Percentiles rank a stretch among this genome's conserved stretches.
Conservation (phyloP, 2,329 filamentous ascomycete species). For the Pestalotiopsis sp. region DNA sequence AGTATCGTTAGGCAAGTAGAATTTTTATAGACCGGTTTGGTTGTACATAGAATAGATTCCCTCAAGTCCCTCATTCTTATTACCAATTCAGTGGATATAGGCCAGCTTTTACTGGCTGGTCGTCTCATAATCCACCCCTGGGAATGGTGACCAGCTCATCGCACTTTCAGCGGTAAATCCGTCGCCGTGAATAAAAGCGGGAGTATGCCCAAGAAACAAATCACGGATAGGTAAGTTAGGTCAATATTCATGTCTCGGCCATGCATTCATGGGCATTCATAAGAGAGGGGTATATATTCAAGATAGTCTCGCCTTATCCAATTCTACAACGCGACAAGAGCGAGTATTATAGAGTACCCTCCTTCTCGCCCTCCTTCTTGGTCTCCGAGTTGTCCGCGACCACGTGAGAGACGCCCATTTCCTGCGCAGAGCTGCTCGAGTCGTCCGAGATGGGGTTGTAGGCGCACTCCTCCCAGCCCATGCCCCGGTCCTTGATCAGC, state of each 20-base stretch:
- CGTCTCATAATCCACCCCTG: no score
- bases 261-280: background rate
- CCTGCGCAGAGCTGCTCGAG: background rate
- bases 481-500: background rate
- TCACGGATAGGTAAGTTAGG: no score
- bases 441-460: background rate
- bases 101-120: no score
- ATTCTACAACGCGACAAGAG: background rate
- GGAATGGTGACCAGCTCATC: no score
- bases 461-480: constrained; percentile 9
- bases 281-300: background rate
- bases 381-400: background rate
- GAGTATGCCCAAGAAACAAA: no score
- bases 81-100: no score
- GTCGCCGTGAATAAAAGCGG: no score
- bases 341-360: background rate
- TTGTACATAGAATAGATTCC: no score
- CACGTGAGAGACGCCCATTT: constrained; percentile 1
- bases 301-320: background rate
- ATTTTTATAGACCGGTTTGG: no score
- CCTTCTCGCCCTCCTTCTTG: background rate
- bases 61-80: no score
- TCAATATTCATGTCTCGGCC: background rate
- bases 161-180: no score
- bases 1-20: no score